Conservation (phyloP, 208 protist species). For the Jaenimonas drosophilae region DNA sequence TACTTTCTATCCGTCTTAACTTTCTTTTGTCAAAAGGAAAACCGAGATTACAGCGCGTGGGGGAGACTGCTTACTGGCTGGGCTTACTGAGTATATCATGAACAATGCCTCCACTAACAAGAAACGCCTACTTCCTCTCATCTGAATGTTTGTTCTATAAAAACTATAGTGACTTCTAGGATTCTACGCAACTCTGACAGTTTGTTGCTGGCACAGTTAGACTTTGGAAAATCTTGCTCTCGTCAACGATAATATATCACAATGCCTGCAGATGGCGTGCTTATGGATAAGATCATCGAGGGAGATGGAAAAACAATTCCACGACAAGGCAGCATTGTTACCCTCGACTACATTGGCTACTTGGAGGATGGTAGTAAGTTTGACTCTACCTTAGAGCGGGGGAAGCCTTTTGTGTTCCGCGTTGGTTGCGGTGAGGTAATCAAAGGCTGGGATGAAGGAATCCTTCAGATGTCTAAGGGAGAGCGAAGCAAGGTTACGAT, state of each 20-base stretch:
- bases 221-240: background rate
- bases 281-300: slow-evolving; percentile 90
- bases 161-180: no score
- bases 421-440: slow-evolving; percentile 90
- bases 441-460: slow-evolving; percentile 92
- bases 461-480: slow-evolving; percentile 90
- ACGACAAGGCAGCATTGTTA: slow-evolving; percentile 73
- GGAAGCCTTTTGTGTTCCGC: slow-evolving; percentile 90
- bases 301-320: slow-evolving; percentile 90
- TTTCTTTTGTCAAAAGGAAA: no score
- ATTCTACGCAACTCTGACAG: no score
- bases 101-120: no score
- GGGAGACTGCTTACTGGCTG: no score
- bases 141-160: no score
- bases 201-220: background rate
- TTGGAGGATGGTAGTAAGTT: slow-evolving; percentile 79
- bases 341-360: slow-evolving; percentile 81
- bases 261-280: slow-evolving; percentile 65
- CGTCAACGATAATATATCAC: slow-evolving; percentile 2
- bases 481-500: slow-evolving; percentile 90
- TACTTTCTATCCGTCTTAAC: no score
- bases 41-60: no score
- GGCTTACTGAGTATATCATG: no score
- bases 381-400: slow-evolving; percentile 79
- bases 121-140: no score